phyloP scores from a whole-genome alignment of 1,284 basidiomycete genomes.

The Pseudozyma thailandica region DNA sequence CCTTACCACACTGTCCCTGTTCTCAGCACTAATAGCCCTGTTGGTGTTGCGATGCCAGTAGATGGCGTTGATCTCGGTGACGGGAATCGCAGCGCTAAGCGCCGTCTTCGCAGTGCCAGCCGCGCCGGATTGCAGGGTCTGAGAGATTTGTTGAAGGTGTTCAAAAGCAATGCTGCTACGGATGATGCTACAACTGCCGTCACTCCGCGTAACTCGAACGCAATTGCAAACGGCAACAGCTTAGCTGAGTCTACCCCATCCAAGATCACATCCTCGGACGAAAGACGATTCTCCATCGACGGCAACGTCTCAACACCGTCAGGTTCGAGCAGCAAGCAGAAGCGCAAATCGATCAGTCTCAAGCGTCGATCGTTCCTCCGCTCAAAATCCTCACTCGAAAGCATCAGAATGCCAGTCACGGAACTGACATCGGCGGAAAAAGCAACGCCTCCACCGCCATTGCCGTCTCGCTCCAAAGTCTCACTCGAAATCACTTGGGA shows the following conservation, averaged over 20 bases:
- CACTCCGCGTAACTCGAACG: background rate
- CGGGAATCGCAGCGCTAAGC: constrained; percentile 44
- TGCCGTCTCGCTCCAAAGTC: too few species aligned
- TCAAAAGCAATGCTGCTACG: constrained; percentile 17
- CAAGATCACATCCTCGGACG: background rate
- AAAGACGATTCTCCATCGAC: constrained; percentile 14
- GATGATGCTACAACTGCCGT: constrained; percentile 1
- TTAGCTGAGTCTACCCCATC: too few species aligned
- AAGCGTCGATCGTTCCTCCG: constrained; percentile 43
- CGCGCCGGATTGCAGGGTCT: constrained; percentile 53
- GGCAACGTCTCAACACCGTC: constrained; percentile 5
- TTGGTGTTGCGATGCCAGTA: constrained; percentile 3
- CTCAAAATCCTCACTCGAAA: constrained; percentile 31
- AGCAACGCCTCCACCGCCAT: constrained; percentile 12
- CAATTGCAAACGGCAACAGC: background rate
- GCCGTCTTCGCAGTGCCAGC: constrained; percentile 52
- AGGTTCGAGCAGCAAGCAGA: constrained; percentile 18
- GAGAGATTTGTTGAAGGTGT: constrained; percentile 44
- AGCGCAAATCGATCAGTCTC: constrained; percentile 37
- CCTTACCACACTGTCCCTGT: constrained; percentile 26
- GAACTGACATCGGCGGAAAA: too few species aligned
- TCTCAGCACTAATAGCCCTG: constrained; percentile 2
- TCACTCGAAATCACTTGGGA: constrained; percentile 29
- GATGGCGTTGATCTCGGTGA: constrained; percentile 24
- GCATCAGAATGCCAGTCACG: constrained; percentile 8